Conservation (phyloP, 805 yeast genomes). For the Sugiyamaella boreocaroliniensis region DNA sequence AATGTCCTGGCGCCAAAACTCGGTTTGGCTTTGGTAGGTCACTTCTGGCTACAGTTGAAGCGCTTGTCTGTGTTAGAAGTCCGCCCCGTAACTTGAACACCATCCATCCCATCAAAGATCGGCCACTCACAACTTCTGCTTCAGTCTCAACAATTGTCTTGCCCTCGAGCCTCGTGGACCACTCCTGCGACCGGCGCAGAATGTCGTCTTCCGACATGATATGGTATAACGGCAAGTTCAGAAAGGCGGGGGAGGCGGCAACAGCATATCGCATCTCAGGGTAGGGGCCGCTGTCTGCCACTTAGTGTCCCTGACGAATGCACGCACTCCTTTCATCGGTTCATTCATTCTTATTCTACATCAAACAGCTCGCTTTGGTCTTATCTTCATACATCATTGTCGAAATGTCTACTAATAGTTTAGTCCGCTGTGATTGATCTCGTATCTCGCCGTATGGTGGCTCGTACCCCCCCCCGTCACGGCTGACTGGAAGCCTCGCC, state of each 20-base stretch:
- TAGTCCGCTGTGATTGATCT: too few species aligned
- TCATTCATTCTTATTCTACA: too few species aligned
- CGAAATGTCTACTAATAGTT: too few species aligned
- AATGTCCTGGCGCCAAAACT: constrained; percentile 18
- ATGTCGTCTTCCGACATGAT: constrained; percentile 4
- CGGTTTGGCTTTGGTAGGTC: constrained; percentile 18
- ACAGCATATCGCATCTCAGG: too few species aligned
- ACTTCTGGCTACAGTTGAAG: not conserved
- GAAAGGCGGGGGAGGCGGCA: too few species aligned
- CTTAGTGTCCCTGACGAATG: too few species aligned
- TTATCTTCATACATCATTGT: too few species aligned
- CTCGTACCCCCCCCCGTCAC: not conserved
- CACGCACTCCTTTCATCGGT: too few species aligned
- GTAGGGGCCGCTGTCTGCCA: too few species aligned
- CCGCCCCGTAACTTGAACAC: not conserved
- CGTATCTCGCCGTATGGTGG: too few species aligned
- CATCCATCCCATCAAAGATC: not conserved
- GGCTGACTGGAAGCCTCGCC: not conserved
- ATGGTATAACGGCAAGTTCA: not conserved
- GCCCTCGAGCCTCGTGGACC: constrained; percentile 13
- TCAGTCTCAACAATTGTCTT: constrained; percentile 11
- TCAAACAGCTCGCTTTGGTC: too few species aligned
- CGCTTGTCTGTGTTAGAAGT: constrained; percentile 7
- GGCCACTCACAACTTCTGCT: constrained; percentile 1
- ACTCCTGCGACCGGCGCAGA: constrained; percentile 6